Evolutionary conservation across 2,329 filamentous ascomycete genomes (phyloP), one percentile per base, ranked within the genome.

Genomic region (Volutella citrinella): DNA sequence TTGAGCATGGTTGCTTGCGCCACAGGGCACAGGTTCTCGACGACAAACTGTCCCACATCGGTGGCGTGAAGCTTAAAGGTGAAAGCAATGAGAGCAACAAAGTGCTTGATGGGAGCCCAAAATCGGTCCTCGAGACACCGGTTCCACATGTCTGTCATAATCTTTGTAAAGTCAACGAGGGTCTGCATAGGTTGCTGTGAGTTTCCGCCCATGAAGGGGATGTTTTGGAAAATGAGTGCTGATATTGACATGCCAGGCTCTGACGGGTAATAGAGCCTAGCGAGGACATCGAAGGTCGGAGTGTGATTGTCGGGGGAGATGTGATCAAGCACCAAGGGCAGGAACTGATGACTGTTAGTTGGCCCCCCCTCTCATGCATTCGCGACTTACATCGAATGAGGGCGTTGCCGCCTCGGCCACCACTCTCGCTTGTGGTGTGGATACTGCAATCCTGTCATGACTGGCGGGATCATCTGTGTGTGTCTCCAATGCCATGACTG

Each of bases 141-240:
- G 12, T 70, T 69, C 85, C 87, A 91, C 11, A 91, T 58, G 12
- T 72, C 68, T 30, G 87, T 70, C 14, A 89, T 60, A 19, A 80
- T 65, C 30, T 76, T 68, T 31, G 78, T 79, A 44, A 89, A 80
- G 40, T 80, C 76, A 9, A 82, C 64, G 2, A 84, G 73, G 5
- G 86, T 66, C 54, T 63, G 76, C 60, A 64, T 68, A 30, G 64
- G 75, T 39, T 64, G 70, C 33, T 54, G 64, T 34, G 56, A 64
- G 28, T 61, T 68, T 32, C 75, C 74, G n/a, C n/a, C n/a, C 42
- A 80, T 69, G 6, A 68, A 55, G 0, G 82, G 76, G n/a, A 91
- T 61, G 27, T 74, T 74, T 43, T 85, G 78, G 33, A 87, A 74
- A 19, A 90, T 74, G 15, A 81, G 68, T 4, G 84, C 78, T 0